These are phyloP conservation scores for Penicillium rolfsii DNA, from an alignment of 2,329 filamentous ascomycete genomes.

Conservation along the genomic window DNA sequence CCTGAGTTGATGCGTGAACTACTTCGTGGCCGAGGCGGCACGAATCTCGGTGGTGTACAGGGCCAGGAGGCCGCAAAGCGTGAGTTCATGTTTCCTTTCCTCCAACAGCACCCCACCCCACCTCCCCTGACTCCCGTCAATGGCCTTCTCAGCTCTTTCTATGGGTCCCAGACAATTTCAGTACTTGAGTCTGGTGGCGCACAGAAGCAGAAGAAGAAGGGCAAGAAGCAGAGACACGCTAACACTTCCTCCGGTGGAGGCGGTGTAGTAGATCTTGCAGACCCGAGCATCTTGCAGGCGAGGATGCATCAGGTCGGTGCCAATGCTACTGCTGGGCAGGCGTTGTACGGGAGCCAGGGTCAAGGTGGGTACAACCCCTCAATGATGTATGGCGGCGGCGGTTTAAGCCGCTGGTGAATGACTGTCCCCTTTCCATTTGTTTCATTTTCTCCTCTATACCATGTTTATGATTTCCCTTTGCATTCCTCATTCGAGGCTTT, in stretches of 20 bases:
- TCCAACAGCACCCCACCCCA: constrained; percentile 84
- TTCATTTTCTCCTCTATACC: constrained; percentile 23
- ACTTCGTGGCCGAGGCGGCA: constrained; percentile 68
- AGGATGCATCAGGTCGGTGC: constrained; percentile 90
- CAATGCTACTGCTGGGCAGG: constrained; percentile 74
- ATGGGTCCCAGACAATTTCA: constrained; percentile 80
- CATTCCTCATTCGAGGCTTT: constrained; percentile 21
- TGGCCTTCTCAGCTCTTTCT: constrained; percentile 88
- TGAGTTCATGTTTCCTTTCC: constrained; percentile 97
- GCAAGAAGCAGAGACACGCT: constrained; percentile 99
- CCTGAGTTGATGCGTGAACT: constrained; percentile 81
- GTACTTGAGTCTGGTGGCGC: constrained; percentile 79
- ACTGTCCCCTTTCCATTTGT: constrained; percentile 19
- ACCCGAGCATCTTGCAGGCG: constrained; percentile 99
- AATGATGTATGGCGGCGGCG: constrained; percentile 78
- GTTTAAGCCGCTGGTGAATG: constrained; percentile 68
- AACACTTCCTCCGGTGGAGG: constrained; percentile 99
- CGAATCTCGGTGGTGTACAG: constrained; percentile 66
- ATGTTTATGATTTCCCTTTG: constrained; percentile 28
- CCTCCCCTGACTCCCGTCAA: constrained; percentile 89
- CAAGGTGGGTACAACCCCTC: constrained; percentile 88
- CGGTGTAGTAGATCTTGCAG: constrained; percentile 99
- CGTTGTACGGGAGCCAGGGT: constrained; percentile 83
- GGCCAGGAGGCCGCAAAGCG: constrained; percentile 88
- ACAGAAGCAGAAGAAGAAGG: constrained; percentile 99